Evolutionary conservation across 1,284 basidiomycete genomes (phyloP).

Genomic region (Tylopilus sp.): DNA sequence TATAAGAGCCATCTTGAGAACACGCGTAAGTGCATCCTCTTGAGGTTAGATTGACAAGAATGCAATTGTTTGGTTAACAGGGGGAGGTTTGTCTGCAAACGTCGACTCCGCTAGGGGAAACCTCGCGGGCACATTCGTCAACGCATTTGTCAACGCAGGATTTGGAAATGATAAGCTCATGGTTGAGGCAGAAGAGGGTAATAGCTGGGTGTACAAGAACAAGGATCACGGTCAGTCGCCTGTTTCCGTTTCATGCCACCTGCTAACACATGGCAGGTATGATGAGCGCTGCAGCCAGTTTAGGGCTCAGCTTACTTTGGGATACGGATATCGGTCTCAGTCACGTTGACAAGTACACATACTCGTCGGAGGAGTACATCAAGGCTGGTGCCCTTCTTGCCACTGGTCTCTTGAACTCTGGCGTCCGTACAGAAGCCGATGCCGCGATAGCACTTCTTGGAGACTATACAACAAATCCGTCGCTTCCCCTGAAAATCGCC

Average conservation of each 20-base stretch:
- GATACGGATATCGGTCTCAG: conserved; percentile 93
- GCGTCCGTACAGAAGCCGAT: conserved; percentile 91
- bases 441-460: conserved; percentile 89
- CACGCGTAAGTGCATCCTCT: conserved; percentile 53
- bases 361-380: conserved; percentile 95
- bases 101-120: conserved; percentile 95
- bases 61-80: conserved; percentile 35
- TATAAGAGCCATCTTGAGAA: conserved; percentile 98
- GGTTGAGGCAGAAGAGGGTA: conserved; percentile 94
- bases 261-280: conserved; percentile 59
- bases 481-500: conserved; percentile 79
- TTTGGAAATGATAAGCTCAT: conserved; percentile 99
- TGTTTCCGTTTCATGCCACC: background rate
- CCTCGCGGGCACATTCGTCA: conserved; percentile 96
- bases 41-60: background rate
- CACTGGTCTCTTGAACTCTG: conserved; percentile 89
- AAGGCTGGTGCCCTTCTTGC: conserved; percentile 97
- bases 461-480: conserved; percentile 90
- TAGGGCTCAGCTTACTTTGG: conserved; percentile 94
- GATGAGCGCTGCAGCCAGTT: conserved; percentile 94
- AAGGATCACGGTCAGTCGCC: conserved; percentile 83
- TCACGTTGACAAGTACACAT: conserved; percentile 98
- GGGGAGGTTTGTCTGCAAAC: conserved; percentile 61
- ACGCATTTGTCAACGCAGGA: conserved; percentile 98
- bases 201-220: conserved; percentile 99